These are phyloP conservation scores for Calocybe gambosa DNA, from an alignment of 1,284 basidiomycete genomes.

Conservation along the genomic window DNA sequence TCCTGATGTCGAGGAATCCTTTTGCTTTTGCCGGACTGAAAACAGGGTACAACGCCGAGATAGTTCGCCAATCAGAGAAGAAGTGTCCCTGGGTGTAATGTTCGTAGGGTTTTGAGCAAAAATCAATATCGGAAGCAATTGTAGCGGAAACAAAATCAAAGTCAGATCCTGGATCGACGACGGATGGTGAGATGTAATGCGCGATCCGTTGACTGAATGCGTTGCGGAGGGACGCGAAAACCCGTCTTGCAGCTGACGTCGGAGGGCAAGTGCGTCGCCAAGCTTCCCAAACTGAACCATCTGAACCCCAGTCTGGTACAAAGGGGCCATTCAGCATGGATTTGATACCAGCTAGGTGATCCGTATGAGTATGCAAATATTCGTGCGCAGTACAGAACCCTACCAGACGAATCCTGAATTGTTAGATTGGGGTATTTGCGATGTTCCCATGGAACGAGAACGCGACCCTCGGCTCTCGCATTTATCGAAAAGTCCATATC, in stretches of 20 bases:
- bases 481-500: conserved; percentile 1
- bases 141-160: conserved; percentile 57
- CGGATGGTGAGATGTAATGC: conserved; percentile 24
- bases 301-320: conserved; percentile 75
- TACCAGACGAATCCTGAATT: conserved; percentile 45
- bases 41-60: conserved; percentile 81
- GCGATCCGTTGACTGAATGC: conserved; percentile 21
- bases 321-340: conserved; percentile 66
- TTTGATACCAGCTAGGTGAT: conserved; percentile 45
- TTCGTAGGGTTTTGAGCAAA: conserved; percentile 76
- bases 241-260: conserved; percentile 67
- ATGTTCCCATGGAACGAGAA: conserved; percentile 86
- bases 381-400: conserved; percentile 15
- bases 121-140: conserved; percentile 60
- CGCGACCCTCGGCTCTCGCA: conserved; percentile 75
- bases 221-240: conserved; percentile 67
- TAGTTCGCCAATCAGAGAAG: conserved; percentile 91
- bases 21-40: conserved; percentile 83
- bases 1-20: conserved; percentile 85
- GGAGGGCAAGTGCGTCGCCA: conserved; percentile 89
- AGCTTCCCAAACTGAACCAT: conserved; percentile 87
- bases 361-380: conserved; percentile 9
- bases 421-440: conserved; percentile 65
- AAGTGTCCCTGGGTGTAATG: conserved; percentile 88
- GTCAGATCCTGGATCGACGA: conserved; percentile 37